Evolutionary conservation across 2,329 filamentous ascomycete species (phyloP).

Genomic region (Fusarium sp.): DNA sequence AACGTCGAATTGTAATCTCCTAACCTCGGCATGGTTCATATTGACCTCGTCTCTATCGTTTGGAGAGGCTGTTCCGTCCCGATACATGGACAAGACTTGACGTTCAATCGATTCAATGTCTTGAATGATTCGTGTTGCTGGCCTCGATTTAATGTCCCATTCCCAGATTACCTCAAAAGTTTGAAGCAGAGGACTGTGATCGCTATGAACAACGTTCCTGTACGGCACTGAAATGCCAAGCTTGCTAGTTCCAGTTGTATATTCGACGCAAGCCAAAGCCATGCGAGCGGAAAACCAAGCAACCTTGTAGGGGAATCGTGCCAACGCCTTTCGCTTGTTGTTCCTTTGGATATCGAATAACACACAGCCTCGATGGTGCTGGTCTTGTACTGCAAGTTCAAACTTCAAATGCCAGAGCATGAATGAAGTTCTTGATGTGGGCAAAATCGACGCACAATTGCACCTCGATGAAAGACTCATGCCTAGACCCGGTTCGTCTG

Average conservation of each 20-base stretch:
- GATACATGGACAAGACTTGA: too few species aligned
- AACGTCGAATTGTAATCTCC: too few species aligned
- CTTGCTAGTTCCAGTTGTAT: neutral
- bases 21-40: too few species aligned
- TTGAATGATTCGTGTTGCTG: too few species aligned
- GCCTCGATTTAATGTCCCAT: neutral
- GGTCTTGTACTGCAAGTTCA: neutral
- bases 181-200: neutral
- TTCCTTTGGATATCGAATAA: neutral
- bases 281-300: neutral
- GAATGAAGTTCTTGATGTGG: rapidly evolving
- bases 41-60: too few species aligned
- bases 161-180: too few species aligned
- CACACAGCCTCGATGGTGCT: neutral
- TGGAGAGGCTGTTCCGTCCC: too few species aligned
- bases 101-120: too few species aligned
- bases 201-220: rapidly evolving
- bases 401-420: neutral
- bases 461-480: rapidly evolving
- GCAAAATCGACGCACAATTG: neutral
- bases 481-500: rapidly evolving
- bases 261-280: neutral
- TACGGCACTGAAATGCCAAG: neutral
- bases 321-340: neutral
- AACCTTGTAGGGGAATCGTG: neutral